Evolutionary conservation across 495 filamentous ascomycete genomes (phyloP).

Genomic region (Melanomma pulvis-pyrius): DNA sequence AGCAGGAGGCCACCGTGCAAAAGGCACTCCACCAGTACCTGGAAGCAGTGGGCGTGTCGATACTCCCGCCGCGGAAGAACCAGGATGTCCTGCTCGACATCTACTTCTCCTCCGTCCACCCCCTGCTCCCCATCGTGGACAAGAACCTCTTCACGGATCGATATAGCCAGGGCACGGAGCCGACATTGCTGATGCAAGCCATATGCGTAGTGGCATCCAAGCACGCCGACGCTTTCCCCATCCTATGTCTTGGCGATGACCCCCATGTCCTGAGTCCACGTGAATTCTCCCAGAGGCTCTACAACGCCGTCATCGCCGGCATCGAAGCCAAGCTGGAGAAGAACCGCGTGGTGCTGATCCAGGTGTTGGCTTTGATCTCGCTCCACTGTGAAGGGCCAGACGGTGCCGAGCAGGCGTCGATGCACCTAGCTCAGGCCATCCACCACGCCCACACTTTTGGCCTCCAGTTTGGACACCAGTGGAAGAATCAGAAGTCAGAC

Average conservation of each 20-base stretch:
- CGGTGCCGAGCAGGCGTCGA: slow-evolving; percentile 47
- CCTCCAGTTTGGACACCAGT: slow-evolving; percentile 58
- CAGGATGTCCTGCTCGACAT: slow-evolving; percentile 42
- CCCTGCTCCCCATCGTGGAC: slow-evolving; percentile 44
- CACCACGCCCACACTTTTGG: slow-evolving; percentile 69
- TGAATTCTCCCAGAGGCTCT: slow-evolving; percentile 43
- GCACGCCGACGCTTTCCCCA: slow-evolving; percentile 37
- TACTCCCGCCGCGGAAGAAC: slow-evolving; percentile 34
- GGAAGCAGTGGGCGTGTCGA: slow-evolving; percentile 35
- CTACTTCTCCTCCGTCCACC: slow-evolving; percentile 45
- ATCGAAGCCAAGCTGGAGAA: slow-evolving; percentile 41
- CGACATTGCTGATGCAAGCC: slow-evolving; percentile 42
- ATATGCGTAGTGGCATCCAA: slow-evolving; percentile 46
- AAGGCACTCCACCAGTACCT: slow-evolving; percentile 36
- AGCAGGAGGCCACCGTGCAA: slow-evolving; percentile 24
- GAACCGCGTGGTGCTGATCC: slow-evolving; percentile 47
- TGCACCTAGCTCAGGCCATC: slow-evolving; percentile 46
- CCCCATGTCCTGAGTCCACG: slow-evolving; percentile 34
- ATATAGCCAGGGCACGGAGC: slow-evolving; percentile 32
- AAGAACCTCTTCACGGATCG: slow-evolving; percentile 36
- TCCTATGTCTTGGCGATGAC: slow-evolving; percentile 37
- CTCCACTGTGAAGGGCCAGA: slow-evolving; percentile 53
- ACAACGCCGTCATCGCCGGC: slow-evolving; percentile 39
- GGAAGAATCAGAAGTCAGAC: slow-evolving; percentile 40
- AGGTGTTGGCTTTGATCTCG: slow-evolving; percentile 48